phyloP scores from a whole-genome alignment of 768 basidiomycete genomes.

The Boletus rubescentipes region DNA sequence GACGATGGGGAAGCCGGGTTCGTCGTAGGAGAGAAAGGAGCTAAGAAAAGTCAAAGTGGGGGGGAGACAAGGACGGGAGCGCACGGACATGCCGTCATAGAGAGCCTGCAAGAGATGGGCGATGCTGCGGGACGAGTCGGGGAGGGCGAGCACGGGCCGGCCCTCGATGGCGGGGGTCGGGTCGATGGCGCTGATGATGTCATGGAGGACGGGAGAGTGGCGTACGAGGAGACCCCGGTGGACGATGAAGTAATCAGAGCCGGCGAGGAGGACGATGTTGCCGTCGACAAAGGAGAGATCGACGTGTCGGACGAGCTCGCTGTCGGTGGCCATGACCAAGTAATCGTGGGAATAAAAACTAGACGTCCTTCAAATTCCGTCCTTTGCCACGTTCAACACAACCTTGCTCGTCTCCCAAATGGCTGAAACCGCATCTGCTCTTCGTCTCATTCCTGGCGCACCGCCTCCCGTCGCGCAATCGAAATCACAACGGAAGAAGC shows the following conservation, averaged over 20 bases:
- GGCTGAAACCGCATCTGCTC: constrained; percentile 33
- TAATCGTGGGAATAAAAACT: constrained; percentile 18
- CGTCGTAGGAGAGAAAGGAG: constrained; percentile 47
- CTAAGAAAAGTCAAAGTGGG: constrained; percentile 32
- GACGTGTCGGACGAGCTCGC: constrained; percentile 41
- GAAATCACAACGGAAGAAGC: constrained; percentile 70
- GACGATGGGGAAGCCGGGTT: constrained; percentile 49
- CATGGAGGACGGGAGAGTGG: constrained; percentile 54
- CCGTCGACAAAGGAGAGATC: constrained; percentile 68
- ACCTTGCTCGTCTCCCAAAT: constrained; percentile 22
- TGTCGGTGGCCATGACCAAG: constrained; percentile 11
- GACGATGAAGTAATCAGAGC: constrained; percentile 60
- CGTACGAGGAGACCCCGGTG: constrained; percentile 65
- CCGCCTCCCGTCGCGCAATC: constrained; percentile 58
- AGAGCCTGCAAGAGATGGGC: constrained; percentile 59
- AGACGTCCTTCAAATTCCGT: constrained; percentile 14
- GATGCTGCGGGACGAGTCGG: constrained; percentile 58
- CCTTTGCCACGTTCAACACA: constrained; percentile 4
- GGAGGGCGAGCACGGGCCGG: constrained; percentile 51
- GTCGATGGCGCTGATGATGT: constrained; percentile 38
- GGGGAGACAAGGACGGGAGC: neutral
- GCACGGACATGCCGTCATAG: constrained; percentile 68
- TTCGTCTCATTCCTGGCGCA: constrained; percentile 75
- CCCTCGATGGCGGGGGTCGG: constrained; percentile 44
- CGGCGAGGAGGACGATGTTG: constrained; percentile 63